Base-by-base conservation (phyloP, 345 rosid species). In the Hypericum perforatum region DNA sequence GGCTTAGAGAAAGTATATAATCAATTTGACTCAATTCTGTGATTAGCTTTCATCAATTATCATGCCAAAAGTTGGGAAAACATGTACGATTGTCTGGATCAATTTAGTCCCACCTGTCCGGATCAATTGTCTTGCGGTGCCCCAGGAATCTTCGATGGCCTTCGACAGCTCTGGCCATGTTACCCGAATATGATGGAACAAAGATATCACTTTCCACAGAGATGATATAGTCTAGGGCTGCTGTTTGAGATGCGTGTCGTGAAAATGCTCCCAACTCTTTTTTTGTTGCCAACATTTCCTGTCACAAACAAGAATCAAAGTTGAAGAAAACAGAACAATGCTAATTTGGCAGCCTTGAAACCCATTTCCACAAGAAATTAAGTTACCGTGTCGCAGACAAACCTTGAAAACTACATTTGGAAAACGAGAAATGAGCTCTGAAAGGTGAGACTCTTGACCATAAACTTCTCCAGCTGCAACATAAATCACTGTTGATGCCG, bases 121-220 rank as follows among this genome's bases (percentile, higher is more conserved):
- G 95, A 56, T 73, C 71, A 62, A 91, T 81, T 32, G 98, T 88
- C 72, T 70, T 81, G 16, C 81, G 84, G 68, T 92, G 90, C 5
- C 95, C 95, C 59, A 88, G 76, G 71, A 85, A 88, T 71, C 98
- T 83, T 41, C 96, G 89, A 55, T 91, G 96, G 49, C 98, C 98
- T 75, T 91, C 98, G 48, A 91, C 90, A 0, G 90, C 90, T 74
- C 88, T 82, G 41, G 98, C 98, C 98, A 91, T 91, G 69, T 91
- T 91, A 43, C 98, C 96, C 8, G 94, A 88, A 73, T 91, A 71
- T 12, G 96, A 78, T 43, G 96, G 87, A 60, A 91, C 66, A 60
- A 91, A 91, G 60, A 88, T 85, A 67, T 85, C 85, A 64, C 98
- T 88, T 61, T 85, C 86, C 38, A 82, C 67, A 0, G 95, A 92